Conservation (phyloP, 139 green algal species). For the Chlorella vulgaris region DNA sequence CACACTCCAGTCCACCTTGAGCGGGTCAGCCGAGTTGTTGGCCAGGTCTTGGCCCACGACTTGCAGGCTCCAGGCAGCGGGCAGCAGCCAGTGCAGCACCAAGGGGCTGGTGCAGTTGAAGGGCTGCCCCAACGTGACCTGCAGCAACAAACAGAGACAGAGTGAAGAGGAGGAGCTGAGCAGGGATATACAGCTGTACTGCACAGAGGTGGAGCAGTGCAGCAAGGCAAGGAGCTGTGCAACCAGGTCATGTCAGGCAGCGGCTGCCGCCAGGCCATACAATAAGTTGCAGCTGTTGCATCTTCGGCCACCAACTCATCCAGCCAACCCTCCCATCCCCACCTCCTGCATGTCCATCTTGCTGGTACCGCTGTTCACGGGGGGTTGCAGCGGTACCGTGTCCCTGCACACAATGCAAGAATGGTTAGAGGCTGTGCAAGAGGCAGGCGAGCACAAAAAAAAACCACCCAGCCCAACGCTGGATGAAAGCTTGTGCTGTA, state of each 20-base stretch:
- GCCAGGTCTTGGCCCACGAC: slow-evolving; percentile 34
- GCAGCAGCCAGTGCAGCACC: slow-evolving; percentile 42
- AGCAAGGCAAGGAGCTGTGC: neutral
- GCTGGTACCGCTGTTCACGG: slow-evolving; percentile 3
- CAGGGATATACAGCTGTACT: neutral
- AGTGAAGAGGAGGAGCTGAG: neutral
- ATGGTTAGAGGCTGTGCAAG: too few species aligned
- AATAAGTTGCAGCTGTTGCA: neutral
- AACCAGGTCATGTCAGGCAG: too few species aligned
- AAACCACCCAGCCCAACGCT: too few species aligned
- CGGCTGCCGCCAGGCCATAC: too few species aligned
- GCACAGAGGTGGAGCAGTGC: too few species aligned
- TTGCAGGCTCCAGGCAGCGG: slow-evolving; percentile 25
- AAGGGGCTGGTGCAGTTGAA: slow-evolving; percentile 36
- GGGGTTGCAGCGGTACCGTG: neutral
- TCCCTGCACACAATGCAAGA: too few species aligned
- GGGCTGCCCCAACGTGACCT: slow-evolving; percentile 12
- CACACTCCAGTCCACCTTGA: slow-evolving; percentile 17
- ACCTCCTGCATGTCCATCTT: neutral
- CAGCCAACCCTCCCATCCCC: neutral
- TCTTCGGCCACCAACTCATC: neutral
- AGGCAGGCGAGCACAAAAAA: too few species aligned
- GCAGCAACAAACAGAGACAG: neutral
- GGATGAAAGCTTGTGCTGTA: too few species aligned
- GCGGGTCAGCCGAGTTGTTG: slow-evolving; percentile 21